Evolutionary conservation across 2,329 filamentous ascomycete genomes (phyloP), one percentile per base, ranked within the genome.

Genomic region (Alternaria hordeiaustralica): DNA sequence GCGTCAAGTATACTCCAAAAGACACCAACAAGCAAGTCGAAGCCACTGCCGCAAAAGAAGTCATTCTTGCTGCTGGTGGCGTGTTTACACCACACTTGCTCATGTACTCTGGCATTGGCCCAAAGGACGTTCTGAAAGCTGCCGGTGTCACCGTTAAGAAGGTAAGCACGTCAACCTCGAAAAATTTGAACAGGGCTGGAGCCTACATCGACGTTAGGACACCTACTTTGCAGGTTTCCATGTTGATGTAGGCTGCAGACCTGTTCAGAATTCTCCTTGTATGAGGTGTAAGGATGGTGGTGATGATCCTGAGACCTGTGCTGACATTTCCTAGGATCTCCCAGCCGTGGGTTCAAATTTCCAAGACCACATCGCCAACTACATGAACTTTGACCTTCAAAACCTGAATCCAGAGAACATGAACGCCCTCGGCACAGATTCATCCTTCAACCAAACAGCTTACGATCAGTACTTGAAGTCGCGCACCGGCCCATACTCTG

Each of bases 31-130:
- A 60, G n/a, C 64, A 71, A 33, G 41, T 68, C 1, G 62, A 65
- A 9, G 71, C 61, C 10, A 67, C 69, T 5, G 72, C 72, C 3
- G 36, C 67, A 8, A 75, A 75, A 53, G 88, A 90, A 68, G 83
- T 90, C n/a, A 83, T 90, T 26, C 72, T 91, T 1, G 87, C 86
- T 2, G 88, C 88, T 2, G 84, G 82, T 25, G 79, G 58, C 88
- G 30, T 83, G 85, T 68, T 87, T 86, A 2, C 88, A 86, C 2
- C 86, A 86, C 73, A 76, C 89, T 12, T 81, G 89, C 9, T 71
- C 21, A 70, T 62, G 60, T 63, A 67, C 10, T 69, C 64, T 46
- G 70, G 73, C 9, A 63, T 75, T 18, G 73, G 72, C 2, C 71
- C 71, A 0, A 64, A 62, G n/a, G 55, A 66, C 20, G 62, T 72